Evolutionary conservation across 2,329 filamentous ascomycete genomes (phyloP), one percentile per base, ranked within the genome.

Genomic region (Tolypocladium inflatum): DNA sequence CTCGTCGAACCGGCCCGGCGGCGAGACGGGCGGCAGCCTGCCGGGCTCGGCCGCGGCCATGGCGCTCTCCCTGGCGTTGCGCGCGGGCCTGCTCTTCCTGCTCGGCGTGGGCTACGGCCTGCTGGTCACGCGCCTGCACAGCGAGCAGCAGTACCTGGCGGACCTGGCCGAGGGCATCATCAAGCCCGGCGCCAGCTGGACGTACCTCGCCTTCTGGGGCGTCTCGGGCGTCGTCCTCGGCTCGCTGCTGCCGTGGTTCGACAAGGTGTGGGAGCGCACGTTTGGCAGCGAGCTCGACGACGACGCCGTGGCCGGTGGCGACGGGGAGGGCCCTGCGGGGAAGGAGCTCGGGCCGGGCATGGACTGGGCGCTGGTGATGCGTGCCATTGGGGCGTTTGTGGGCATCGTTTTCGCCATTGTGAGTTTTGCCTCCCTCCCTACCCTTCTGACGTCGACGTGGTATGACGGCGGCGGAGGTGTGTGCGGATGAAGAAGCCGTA

Each of bases 81-180:
- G 89, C 57, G 81, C 82, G 2, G 70, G 78, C 1, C 74, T 94
- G 3, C 79, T 97, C 11, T 94, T 94, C 67, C 74, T 80, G 0
- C 85, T 96, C 42, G 94, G 94, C 1, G 80, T 93, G 56, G 83
- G 87, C 19, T 97, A 96, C 71, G 93, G 93, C 1, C 76, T 88
- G 1, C 78, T 97, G 45, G 87, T 97, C 43, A 86, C 88, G 23
- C 86, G 90, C 68, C 76, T 97, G 51, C 91, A 93, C 65, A 84
- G 87, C 61, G 83, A 85, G 55, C 80, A 85, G 62, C 78, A 81
- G n/a, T 56, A 63, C 52, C 76, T 91, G 54, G 80, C 82, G 0
- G 81, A 85, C 0, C 80, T 90, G 39, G 80, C 83, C 57, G 73
- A 75, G 33, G 71, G 70, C 8, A 68, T 77, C 21, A 71, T 77